Evolutionary conservation across 2,329 filamentous ascomycete species (phyloP).

Genomic region (Aspergillus pseudoviridinutans): DNA sequence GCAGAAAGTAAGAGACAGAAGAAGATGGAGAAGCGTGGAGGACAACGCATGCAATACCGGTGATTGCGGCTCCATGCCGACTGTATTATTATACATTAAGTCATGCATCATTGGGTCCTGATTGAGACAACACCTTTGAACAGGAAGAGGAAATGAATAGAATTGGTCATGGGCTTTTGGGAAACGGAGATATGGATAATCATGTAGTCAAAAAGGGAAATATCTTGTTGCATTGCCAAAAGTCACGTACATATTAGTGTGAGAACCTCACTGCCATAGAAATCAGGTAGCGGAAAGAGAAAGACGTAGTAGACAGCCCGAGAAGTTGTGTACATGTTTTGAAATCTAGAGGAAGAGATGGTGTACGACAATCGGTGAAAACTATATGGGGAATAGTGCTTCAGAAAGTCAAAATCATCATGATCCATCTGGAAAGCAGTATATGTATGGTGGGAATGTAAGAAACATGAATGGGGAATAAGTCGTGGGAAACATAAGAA

Average conservation of each 20-base stretch:
- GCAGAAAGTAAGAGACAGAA: constrained; percentile 49
- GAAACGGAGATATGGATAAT: not conserved
- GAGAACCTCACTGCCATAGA: not conserved
- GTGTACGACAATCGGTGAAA: constrained; percentile 21
- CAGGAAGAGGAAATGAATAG: not conserved
- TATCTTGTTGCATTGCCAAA: not conserved
- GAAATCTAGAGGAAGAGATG: constrained; percentile 15
- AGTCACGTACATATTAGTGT: not conserved
- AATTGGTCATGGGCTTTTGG: not conserved
- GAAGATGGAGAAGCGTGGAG: constrained; percentile 51
- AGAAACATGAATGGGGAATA: not conserved
- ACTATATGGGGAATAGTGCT: constrained; percentile 35
- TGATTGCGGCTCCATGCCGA: constrained; percentile 18
- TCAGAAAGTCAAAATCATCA: constrained; percentile 13
- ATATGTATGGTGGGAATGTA: constrained; percentile 9
- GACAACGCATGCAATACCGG: constrained; percentile 42
- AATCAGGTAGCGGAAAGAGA: constrained; percentile 2
- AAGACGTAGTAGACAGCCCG: constrained; percentile 1
- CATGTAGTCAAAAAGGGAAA: not conserved
- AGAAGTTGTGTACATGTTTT: constrained; percentile 22
- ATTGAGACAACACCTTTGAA: not conserved
- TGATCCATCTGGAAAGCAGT: constrained; percentile 6
- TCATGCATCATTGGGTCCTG: not conserved
- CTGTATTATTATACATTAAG: constrained; percentile 5
- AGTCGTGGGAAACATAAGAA: constrained; percentile 1